Conservation (phyloP, 352 stramenopile genomes). For the Lagenidium giganteum region DNA sequence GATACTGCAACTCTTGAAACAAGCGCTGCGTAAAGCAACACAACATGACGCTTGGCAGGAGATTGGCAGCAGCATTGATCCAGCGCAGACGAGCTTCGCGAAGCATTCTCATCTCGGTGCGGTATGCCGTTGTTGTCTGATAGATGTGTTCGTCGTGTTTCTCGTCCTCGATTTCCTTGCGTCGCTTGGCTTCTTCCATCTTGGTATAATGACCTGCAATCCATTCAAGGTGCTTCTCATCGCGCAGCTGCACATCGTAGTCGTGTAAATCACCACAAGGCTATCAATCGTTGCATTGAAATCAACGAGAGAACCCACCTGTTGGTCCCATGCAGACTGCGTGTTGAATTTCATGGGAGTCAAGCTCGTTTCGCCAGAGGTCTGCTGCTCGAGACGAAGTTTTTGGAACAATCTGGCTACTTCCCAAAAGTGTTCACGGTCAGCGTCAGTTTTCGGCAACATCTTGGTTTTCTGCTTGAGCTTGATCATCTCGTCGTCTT, state of each 20-base stretch:
- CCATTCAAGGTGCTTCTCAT: constrained; percentile 38
- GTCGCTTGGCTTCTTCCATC: constrained; percentile 18
- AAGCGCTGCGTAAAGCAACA: constrained; percentile 39
- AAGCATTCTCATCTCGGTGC: constrained; percentile 34
- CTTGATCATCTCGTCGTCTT: constrained; percentile 35
- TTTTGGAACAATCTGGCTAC: too few relatives aligned
- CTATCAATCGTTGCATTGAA: background rate
- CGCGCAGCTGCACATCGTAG: constrained; percentile 24
- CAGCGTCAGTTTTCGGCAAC: constrained; percentile 35
- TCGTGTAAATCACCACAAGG: background rate
- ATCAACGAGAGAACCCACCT: constrained; percentile 16
- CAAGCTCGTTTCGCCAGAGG: too few relatives aligned
- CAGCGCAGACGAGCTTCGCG: constrained; percentile 30
- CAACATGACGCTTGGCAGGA: constrained; percentile 42
- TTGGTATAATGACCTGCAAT: constrained; percentile 28
- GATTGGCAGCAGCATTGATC: constrained; percentile 25
- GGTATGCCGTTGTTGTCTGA: constrained; percentile 39
- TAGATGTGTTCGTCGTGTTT: constrained; percentile 35
- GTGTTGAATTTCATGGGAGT: constrained; percentile 57
- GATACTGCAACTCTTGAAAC: constrained; percentile 19
- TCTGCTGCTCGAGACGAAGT: too few relatives aligned
- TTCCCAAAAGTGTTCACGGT: constrained; percentile 32
- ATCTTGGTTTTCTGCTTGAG: constrained; percentile 35
- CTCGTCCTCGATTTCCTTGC: constrained; percentile 44
- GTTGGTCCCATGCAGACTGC: constrained; percentile 44